Evolutionary conservation across 768 basidiomycete species (phyloP).

Genomic region (Suillus variegatus): DNA sequence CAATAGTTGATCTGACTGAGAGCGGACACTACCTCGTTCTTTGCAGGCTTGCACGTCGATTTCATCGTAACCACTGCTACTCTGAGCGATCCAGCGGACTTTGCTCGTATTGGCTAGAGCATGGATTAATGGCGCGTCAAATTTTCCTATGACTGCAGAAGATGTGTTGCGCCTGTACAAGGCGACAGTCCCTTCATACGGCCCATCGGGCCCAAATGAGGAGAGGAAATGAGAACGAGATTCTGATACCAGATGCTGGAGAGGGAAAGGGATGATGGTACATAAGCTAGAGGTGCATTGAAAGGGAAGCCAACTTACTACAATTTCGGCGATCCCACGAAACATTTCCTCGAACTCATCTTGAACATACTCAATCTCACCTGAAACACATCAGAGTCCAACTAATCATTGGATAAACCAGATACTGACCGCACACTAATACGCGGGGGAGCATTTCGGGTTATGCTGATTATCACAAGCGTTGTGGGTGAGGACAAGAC

Average conservation of each 20-base stretch:
- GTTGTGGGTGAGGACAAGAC: neutral
- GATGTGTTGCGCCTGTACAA: conserved; percentile 78
- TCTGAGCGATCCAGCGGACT: conserved; percentile 83
- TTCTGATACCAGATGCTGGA: conserved; percentile 50
- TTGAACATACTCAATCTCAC: conserved; percentile 73
- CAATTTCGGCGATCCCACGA: conserved; percentile 63
- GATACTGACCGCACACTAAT: conserved; percentile 25
- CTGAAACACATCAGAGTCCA: conserved; percentile 31
- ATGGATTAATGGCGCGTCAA: conserved; percentile 72
- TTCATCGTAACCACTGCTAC: conserved; percentile 86
- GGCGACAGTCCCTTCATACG: conserved; percentile 67
- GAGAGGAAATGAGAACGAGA: conserved; percentile 65
- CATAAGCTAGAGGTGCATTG: neutral
- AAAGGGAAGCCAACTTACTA: conserved; percentile 49
- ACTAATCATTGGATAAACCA: neutral
- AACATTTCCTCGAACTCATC: conserved; percentile 66
- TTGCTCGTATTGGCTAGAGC: conserved; percentile 53
- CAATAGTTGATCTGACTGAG: neutral
- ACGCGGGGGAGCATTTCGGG: conserved; percentile 15
- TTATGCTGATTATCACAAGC: neutral
- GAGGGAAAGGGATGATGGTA: neutral
- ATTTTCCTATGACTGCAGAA: conserved; percentile 62
- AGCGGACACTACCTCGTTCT: conserved; percentile 52
- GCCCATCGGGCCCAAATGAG: conserved; percentile 60
- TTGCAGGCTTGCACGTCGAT: conserved; percentile 75